phyloP scores from a whole-genome alignment of 495 filamentous ascomycete species.

The Lepidopterella palustris region DNA sequence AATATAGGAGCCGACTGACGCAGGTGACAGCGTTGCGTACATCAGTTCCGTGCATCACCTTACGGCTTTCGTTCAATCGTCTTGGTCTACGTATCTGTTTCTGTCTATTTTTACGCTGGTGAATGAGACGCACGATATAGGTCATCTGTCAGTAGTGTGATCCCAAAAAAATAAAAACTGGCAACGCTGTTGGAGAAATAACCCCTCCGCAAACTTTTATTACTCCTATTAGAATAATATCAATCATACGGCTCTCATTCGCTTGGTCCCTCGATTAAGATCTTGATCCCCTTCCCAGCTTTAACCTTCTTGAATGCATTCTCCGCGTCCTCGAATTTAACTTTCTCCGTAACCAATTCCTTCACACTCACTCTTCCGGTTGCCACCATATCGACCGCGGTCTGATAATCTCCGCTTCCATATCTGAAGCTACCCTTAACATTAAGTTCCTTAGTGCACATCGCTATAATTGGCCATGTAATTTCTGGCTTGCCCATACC shows the following conservation, averaged over 20 bases:
- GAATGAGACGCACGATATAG: no score
- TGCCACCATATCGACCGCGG: conserved; percentile 64
- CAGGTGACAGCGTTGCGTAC: no score
- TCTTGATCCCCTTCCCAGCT: conserved; percentile 76
- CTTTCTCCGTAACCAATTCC: conserved; percentile 60
- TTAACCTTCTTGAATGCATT: conserved; percentile 73
- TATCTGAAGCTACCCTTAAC: conserved; percentile 80
- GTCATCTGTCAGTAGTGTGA: no score
- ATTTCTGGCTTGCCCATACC: conserved; percentile 76
- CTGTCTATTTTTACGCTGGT: background rate
- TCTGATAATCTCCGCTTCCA: conserved; percentile 69
- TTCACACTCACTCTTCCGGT: conserved; percentile 61
- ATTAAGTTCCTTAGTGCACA: conserved; percentile 76
- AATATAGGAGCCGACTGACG: no score
- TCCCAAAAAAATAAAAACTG: no score
- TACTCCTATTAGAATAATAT: background rate
- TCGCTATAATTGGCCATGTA: conserved; percentile 71
- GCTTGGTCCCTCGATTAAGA: conserved; percentile 60
- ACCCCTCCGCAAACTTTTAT: background rate
- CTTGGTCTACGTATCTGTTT: background rate
- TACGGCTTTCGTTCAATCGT: background rate
- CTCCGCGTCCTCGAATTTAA: conserved; percentile 66
- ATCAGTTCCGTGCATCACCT: no score
- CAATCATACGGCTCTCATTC: conserved; percentile 7
- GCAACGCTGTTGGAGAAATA: background rate